Evolutionary conservation across 352 stramenopile species (phyloP).

Genomic region (Globisporangium carolinianum): DNA sequence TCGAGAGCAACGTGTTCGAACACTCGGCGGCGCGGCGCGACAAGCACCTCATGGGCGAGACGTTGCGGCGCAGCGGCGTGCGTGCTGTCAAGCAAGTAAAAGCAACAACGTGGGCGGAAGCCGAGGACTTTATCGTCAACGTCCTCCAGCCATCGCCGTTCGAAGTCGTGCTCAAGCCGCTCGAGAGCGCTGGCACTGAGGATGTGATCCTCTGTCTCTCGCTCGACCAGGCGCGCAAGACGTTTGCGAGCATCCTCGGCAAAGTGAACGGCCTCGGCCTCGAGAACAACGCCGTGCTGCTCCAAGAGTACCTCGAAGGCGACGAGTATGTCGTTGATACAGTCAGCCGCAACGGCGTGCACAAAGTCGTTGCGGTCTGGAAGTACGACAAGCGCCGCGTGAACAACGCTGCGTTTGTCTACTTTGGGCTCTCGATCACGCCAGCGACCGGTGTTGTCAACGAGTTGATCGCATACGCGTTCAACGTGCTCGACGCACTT

Average conservation of each 20-base stretch:
- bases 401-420: constrained; percentile 94
- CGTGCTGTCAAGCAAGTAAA: constrained; percentile 89
- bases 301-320: constrained; percentile 93
- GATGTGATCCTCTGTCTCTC: constrained; percentile 79
- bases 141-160: constrained; percentile 60
- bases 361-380: constrained; percentile 96
- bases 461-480: constrained; percentile 81
- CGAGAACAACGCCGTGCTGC: constrained; percentile 73
- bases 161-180: constrained; percentile 89
- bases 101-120: constrained; percentile 66
- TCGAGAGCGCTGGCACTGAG: constrained; percentile 70
- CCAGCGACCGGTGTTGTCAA: constrained; percentile 61
- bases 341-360: constrained; percentile 87
- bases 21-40: constrained; percentile 61
- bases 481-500: constrained; percentile 61
- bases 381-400: constrained; percentile 96
- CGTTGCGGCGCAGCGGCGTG: constrained; percentile 66
- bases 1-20: constrained; percentile 80
- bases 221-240: constrained; percentile 63
- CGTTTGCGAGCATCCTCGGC: constrained; percentile 80
- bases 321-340: constrained; percentile 97
- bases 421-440: constrained; percentile 84
- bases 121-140: constrained; percentile 60
- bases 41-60: constrained; percentile 88
- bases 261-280: constrained; percentile 86